Conservation (phyloP, 495 filamentous ascomycete species). For the Penicillium mononematosum region DNA sequence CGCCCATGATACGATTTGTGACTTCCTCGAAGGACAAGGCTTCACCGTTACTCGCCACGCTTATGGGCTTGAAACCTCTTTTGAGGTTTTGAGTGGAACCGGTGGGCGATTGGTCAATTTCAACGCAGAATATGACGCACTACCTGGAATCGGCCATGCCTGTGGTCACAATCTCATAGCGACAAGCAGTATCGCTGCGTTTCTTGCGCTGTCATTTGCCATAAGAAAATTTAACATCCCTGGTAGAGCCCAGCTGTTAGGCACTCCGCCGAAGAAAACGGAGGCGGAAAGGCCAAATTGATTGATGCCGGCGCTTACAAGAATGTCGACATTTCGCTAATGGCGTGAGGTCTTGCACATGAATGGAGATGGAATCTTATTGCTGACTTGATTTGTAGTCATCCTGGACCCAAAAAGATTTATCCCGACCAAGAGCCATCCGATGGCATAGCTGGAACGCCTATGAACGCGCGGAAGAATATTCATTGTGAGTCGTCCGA, state of each 20-base stretch:
- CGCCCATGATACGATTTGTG: conserved; percentile 57
- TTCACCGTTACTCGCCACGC: conserved; percentile 57
- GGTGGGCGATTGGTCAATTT: conserved; percentile 45
- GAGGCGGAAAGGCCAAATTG: conserved; percentile 67
- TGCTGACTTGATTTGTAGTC: conserved; percentile 20
- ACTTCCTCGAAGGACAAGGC: conserved; percentile 53
- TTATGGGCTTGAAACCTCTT: conserved; percentile 41
- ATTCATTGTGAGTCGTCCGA: conserved; percentile 22
- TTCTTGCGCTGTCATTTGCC: conserved; percentile 53
- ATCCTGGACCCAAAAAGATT: conserved; percentile 29
- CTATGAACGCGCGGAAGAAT: conserved; percentile 43
- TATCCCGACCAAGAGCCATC: conserved; percentile 28
- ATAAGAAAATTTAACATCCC: conserved; percentile 46
- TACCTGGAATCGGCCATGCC: conserved; percentile 62
- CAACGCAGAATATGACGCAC: conserved; percentile 54
- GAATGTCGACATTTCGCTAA: conserved; percentile 62
- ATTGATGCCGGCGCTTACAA: conserved; percentile 62
- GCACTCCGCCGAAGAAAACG: conserved; percentile 70
- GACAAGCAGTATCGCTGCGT: conserved; percentile 58
- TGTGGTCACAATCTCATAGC: conserved; percentile 73
- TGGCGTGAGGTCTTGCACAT: conserved; percentile 46
- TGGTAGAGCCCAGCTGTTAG: conserved; percentile 62
- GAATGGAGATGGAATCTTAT: background rate
- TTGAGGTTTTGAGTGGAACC: conserved; percentile 39
- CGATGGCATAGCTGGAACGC: conserved; percentile 34